Evolutionary conservation across 176 grass and related monocot species (phyloP).

Genomic region (Hordeum vulgare): DNA sequence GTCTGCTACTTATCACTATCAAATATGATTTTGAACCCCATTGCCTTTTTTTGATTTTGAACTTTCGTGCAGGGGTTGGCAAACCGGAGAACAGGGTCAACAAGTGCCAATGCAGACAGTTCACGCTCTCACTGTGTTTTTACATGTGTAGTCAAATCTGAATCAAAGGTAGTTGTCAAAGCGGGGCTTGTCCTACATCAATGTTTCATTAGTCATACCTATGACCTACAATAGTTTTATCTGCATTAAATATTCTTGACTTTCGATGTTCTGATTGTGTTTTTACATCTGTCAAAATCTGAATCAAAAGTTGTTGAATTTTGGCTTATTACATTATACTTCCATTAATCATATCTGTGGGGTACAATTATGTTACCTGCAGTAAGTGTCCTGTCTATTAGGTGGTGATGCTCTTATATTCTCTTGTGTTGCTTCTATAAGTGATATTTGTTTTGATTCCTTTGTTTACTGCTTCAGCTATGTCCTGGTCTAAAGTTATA

Average conservation of each 20-base stretch:
- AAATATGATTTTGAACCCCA: background rate
- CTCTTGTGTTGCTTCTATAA: background rate
- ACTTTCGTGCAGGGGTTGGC: conserved; percentile 57
- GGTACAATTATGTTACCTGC: background rate
- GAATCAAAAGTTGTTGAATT: conserved; percentile 45
- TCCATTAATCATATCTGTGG: background rate
- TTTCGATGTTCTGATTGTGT: conserved; percentile 72
- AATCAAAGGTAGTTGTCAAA: conserved; percentile 59
- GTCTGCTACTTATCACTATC: background rate
- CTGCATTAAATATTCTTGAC: background rate
- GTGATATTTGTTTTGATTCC: conserved; percentile 1
- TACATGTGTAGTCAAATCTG: conserved; percentile 82
- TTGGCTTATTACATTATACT: background rate
- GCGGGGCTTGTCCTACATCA: background rate
- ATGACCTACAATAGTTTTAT: background rate
- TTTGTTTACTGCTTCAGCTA: background rate
- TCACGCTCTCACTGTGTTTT: conserved; percentile 97
- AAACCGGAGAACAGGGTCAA: conserved; percentile 76
- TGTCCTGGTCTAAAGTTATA: background rate
- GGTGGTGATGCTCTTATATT: background rate
- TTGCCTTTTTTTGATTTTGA: background rate
- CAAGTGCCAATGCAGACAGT: conserved; percentile 80
- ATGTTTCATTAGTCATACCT: background rate
- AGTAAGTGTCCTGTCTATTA: background rate
- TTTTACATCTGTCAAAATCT: conserved; percentile 62